Evolutionary conservation across 371 early-diverging fungal species (phyloP), one percentile per base, ranked within the genome.

Genomic region (Smittium culicis): DNA sequence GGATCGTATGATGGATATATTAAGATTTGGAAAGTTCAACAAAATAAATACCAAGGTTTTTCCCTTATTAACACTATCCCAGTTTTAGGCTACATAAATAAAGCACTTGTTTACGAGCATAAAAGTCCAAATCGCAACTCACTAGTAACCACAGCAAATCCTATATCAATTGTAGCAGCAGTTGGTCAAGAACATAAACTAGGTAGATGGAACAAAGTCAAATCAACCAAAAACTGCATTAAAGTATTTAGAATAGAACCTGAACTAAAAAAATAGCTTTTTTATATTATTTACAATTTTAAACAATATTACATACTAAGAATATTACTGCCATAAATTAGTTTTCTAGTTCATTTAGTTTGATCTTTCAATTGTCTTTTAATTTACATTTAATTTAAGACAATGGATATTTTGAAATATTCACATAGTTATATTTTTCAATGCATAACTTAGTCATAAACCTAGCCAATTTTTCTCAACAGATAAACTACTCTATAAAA

Each of bases 1-100:
- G 98, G 92, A 0, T 89, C 93, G n/a, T 88, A 86, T 77, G 93
- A 94, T 74, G 96, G 96, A 2, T 80, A 78, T 58, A 76, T 97
- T 24, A 82, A 90, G 17, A 72, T 97, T 29, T 97, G 95, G 95
- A 89, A 88, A 71, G 67, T 95, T 60, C 77, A 80, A 8, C 77
- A 76, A 25, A 83, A 84, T 67, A 88, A 88, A 74, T 63, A 67
- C 16, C 83, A 79, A 66, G 80, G 76, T 30, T 89, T 95, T 71
- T 71, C 70, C 1, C 79, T 83, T 31, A 70, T 90, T 28, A 81
- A 79, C 34, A 68, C 77, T 27, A 81, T 88, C 56, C 79, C 84
- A 1, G 75, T 86, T 30, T 73, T 65, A 1, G 59, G 62, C 63
- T 59, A 33, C n/a, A 35, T 35, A 64, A 62, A 68, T 28, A 24